A percentile compares a stretch with the other conserved stretches of the same genome.
Evolutionary conservation across 1,139 yeast species (phyloP).

Genomic region (Magnusiomyces sp.): DNA sequence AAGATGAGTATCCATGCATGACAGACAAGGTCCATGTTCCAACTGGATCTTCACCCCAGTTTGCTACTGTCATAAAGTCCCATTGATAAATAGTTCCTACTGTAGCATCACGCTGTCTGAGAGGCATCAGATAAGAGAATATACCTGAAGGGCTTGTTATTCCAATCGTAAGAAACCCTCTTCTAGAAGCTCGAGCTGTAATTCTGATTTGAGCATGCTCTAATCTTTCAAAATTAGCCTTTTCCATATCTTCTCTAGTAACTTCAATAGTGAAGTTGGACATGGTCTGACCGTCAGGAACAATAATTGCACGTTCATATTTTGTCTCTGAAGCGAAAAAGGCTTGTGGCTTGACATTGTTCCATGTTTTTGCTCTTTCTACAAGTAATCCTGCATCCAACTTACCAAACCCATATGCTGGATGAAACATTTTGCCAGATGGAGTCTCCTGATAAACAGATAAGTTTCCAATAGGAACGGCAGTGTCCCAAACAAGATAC

Average conservation of each 20-base stretch:
- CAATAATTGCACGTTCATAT: conserved; percentile 28
- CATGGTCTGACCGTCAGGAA: conserved; percentile 23
- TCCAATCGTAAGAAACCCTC: conserved; percentile 66
- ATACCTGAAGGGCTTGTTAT: conserved; percentile 71
- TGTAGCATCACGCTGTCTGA: conserved; percentile 52
- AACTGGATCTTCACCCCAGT: conserved; percentile 82
- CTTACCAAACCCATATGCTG: conserved; percentile 87
- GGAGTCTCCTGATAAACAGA: conserved; percentile 57
- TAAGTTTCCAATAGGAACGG: conserved; percentile 59
- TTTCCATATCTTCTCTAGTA: conserved; percentile 40
- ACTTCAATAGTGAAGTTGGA: conserved; percentile 42
- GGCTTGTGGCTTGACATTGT: conserved; percentile 80
- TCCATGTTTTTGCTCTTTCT: conserved; percentile 68
- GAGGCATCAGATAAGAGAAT: conserved; percentile 62
- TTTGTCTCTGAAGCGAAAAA: conserved; percentile 54
- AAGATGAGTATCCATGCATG: conserved; percentile 33
- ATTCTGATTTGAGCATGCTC: conserved; percentile 86
- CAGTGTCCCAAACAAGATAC: conserved; percentile 64
- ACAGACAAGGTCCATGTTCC: conserved; percentile 86
- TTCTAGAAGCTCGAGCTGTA: conserved; percentile 50
- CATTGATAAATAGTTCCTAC: conserved; percentile 64
- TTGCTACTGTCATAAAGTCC: conserved; percentile 96
- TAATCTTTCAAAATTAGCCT: conserved; percentile 55
- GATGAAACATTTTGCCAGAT: conserved; percentile 63
- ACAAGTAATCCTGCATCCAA: conserved; percentile 76